Evolutionary conservation across 192 early-diverging fungal species (phyloP).

Genomic region (Coemansia sp.): DNA sequence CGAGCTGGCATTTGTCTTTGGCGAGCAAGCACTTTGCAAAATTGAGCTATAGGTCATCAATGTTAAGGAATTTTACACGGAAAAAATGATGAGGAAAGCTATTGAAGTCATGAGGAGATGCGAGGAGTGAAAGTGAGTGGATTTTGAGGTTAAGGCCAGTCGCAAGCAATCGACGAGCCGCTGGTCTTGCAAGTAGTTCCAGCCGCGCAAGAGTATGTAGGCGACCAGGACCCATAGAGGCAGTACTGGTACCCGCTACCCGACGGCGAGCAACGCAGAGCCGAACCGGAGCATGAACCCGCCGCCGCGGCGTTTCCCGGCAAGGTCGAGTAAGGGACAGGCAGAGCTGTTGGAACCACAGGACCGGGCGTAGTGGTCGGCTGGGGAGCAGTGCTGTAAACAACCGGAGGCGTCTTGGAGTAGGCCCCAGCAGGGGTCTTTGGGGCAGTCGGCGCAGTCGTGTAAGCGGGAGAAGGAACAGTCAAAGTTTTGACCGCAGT

Average conservation of each 20-base stretch:
- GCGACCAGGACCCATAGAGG: constrained; percentile 18
- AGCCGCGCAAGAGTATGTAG: constrained; percentile 11
- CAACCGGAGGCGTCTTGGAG: neutral
- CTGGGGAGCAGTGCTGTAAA: constrained; percentile 2
- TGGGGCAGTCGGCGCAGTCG: neutral
- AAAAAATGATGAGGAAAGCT: neutral
- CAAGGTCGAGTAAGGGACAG: neutral
- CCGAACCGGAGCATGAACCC: neutral
- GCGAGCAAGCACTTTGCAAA: neutral
- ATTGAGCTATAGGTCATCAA: neutral
- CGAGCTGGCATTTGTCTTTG: constrained; percentile 68
- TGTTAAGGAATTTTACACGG: constrained; percentile 1
- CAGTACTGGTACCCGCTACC: constrained; percentile 29
- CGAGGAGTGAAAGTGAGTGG: neutral
- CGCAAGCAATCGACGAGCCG: constrained; percentile 18
- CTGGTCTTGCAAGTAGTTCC: constrained; percentile 23
- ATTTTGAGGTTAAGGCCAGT: constrained; percentile 15
- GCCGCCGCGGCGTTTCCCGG: neutral
- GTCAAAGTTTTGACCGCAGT: neutral
- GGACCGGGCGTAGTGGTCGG: neutral
- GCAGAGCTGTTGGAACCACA: constrained; percentile 1
- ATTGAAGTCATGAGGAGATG: neutral
- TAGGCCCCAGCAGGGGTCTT: neutral
- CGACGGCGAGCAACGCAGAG: constrained; percentile 14
- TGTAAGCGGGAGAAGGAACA: neutral